phyloP scores from a whole-genome alignment of 805 yeast species.

The Metschnikowia shivogae region DNA sequence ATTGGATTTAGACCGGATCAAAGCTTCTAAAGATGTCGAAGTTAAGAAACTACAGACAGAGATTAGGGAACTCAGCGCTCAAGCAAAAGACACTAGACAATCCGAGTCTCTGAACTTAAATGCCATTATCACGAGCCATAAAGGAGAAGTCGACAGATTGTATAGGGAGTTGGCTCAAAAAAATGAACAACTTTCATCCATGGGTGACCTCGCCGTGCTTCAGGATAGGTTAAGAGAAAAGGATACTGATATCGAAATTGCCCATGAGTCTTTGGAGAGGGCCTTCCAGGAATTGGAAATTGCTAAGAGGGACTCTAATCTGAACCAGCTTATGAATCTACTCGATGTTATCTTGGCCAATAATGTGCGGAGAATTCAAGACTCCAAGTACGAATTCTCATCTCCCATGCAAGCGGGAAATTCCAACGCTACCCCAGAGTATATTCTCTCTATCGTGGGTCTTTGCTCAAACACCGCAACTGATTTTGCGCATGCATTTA shows the following conservation, averaged over 20 bases:
- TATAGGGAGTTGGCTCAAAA: conserved; percentile 32
- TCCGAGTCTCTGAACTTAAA: conserved; percentile 61
- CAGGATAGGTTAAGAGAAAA: conserved; percentile 54
- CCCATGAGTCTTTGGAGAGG: conserved; percentile 74
- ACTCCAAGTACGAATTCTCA: conserved; percentile 61
- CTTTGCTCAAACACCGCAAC: conserved; percentile 67
- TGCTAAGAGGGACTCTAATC: conserved; percentile 45
- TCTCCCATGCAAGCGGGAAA: conserved; percentile 84
- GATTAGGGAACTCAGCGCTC: conserved; percentile 55
- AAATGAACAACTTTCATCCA: conserved; percentile 19
- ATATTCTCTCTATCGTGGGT: conserved; percentile 64
- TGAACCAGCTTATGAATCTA: conserved; percentile 45
- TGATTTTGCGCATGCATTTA: conserved; percentile 75
- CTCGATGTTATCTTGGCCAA: conserved; percentile 70
- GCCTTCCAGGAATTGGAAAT: conserved; percentile 59
- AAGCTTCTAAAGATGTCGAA: conserved; percentile 61
- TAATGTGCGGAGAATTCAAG: conserved; percentile 71
- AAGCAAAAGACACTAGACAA: conserved; percentile 57
- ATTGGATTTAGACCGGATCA: conserved; percentile 68
- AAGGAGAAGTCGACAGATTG: conserved; percentile 54
- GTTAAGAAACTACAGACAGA: conserved; percentile 63
- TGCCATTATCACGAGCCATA: conserved; percentile 56
- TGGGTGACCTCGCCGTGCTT: conserved; percentile 27
- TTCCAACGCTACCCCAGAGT: conserved; percentile 68
- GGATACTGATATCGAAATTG: conserved; percentile 74